phyloP scores from a whole-genome alignment of 768 basidiomycete genomes.

The Nevesoporus exiguus region DNA sequence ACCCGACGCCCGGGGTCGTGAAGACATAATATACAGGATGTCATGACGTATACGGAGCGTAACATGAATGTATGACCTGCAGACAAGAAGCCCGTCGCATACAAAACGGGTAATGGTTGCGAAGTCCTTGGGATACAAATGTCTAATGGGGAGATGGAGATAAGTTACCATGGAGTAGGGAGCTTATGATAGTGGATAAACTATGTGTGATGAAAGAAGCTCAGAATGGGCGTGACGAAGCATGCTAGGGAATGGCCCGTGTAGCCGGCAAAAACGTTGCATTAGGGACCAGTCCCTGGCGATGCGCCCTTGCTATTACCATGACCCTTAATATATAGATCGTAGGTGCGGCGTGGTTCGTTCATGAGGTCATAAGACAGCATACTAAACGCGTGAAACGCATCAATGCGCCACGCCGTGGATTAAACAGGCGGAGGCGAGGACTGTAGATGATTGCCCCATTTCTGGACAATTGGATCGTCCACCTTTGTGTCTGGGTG shows the following conservation, averaged over 20 bases:
- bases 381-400: neutral
- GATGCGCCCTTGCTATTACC: slow-evolving; percentile 6
- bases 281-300: slow-evolving; percentile 11
- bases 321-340: slow-evolving; percentile 12
- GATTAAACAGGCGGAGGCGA: slow-evolving; percentile 19
- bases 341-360: slow-evolving; percentile 3
- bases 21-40: slow-evolving; percentile 1
- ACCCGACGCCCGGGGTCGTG: neutral
- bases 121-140: neutral
- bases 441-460: slow-evolving; percentile 21
- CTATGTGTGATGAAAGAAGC: slow-evolving; percentile 15
- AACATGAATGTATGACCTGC: neutral
- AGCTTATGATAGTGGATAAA: slow-evolving; percentile 22
- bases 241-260: neutral
- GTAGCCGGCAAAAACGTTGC: neutral
- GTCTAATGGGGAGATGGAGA: slow-evolving; percentile 2
- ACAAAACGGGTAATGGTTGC: neutral
- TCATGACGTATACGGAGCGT: neutral
- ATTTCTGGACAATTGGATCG: slow-evolving; percentile 46
- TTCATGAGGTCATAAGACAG: slow-evolving; percentile 8
- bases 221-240: neutral
- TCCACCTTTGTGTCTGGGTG: slow-evolving; percentile 80
- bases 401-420: neutral
- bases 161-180: slow-evolving; percentile 16
- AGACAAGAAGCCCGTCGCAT: neutral